Conservation (phyloP, 1,284 basidiomycete genomes). For the Ustanciosporium gigantosporum region DNA sequence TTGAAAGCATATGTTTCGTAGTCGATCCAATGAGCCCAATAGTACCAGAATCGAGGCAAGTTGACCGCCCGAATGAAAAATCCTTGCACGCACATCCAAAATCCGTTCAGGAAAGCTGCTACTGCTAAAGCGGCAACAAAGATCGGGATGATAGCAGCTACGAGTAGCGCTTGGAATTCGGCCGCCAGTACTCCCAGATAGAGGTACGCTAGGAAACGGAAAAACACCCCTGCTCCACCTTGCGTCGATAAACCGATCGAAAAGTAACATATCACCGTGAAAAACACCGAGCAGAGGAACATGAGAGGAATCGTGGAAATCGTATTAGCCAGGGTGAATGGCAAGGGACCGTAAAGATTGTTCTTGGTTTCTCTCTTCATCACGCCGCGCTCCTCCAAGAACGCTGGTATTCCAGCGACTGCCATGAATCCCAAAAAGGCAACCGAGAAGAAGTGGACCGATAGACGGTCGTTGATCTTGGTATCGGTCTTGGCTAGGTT, state of each 20-base stretch:
- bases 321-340: slow-evolving; percentile 53
- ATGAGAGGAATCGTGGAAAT: slow-evolving; percentile 61
- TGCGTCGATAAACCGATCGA: slow-evolving; percentile 66
- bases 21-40: slow-evolving; percentile 65
- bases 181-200: slow-evolving; percentile 69
- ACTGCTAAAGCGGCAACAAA: slow-evolving; percentile 70
- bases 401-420: slow-evolving; percentile 62
- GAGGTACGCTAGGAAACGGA: slow-evolving; percentile 67
- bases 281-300: slow-evolving; percentile 55
- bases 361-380: slow-evolving; percentile 62
- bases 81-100: slow-evolving; percentile 67
- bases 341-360: slow-evolving; percentile 56
- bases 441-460: slow-evolving; percentile 61
- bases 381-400: slow-evolving; percentile 63
- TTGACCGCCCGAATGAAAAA: slow-evolving; percentile 63
- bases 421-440: slow-evolving; percentile 69
- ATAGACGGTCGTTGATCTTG: slow-evolving; percentile 61
- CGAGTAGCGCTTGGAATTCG: slow-evolving; percentile 67
- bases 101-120: slow-evolving; percentile 68
- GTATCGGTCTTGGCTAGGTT: slow-evolving; percentile 62
- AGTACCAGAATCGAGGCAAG: slow-evolving; percentile 69
- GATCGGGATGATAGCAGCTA: slow-evolving; percentile 67
- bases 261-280: slow-evolving; percentile 60
- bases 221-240: slow-evolving; percentile 65
- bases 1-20: slow-evolving; percentile 64